Percentiles rank a stretch among this genome's conserved stretches.
Conservation (phyloP, 768 basidiomycete genomes). For the Calocybe indica region DNA sequence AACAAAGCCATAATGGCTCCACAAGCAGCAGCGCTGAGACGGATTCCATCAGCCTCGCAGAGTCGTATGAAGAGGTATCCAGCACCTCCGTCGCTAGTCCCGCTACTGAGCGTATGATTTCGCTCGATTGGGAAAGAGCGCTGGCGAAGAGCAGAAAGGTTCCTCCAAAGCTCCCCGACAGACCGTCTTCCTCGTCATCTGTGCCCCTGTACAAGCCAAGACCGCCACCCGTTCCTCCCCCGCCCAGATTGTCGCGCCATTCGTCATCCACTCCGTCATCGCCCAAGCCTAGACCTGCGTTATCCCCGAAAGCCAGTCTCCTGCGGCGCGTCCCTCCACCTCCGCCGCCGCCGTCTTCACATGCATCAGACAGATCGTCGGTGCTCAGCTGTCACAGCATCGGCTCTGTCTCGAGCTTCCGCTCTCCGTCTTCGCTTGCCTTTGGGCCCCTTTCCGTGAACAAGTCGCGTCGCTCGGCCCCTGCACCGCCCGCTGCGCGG, state of each 20-base stretch:
- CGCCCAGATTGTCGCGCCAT: slow-evolving; percentile 21
- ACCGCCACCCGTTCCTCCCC: slow-evolving; percentile 24
- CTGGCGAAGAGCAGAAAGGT: slow-evolving; percentile 25
- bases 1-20: slow-evolving; percentile 24
- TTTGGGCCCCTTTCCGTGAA: slow-evolving; percentile 7
- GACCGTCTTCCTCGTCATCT: slow-evolving; percentile 14
- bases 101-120: slow-evolving; percentile 34
- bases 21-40: slow-evolving; percentile 27
- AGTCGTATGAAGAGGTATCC: slow-evolving; percentile 70
- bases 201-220: slow-evolving; percentile 13
- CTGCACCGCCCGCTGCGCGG: slow-evolving; percentile 59
- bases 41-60: slow-evolving; percentile 55
- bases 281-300: slow-evolving; percentile 24
- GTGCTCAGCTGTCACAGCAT: slow-evolving; percentile 36
- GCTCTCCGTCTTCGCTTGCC: slow-evolving; percentile 13
- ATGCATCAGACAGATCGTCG: slow-evolving; percentile 59
- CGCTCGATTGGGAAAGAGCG: slow-evolving; percentile 47
- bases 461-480: slow-evolving; percentile 49
- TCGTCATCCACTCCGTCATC: slow-evolving; percentile 23
- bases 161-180: slow-evolving; percentile 44
- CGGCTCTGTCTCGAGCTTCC: slow-evolving; percentile 23
- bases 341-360: slow-evolving; percentile 37
- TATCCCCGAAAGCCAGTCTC: slow-evolving; percentile 1
- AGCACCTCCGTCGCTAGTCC: slow-evolving; percentile 50
- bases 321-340: slow-evolving; percentile 25